Base-by-base conservation (phyloP, 129 eudicot genomes). In the Saposhnikovia divaricata region DNA sequence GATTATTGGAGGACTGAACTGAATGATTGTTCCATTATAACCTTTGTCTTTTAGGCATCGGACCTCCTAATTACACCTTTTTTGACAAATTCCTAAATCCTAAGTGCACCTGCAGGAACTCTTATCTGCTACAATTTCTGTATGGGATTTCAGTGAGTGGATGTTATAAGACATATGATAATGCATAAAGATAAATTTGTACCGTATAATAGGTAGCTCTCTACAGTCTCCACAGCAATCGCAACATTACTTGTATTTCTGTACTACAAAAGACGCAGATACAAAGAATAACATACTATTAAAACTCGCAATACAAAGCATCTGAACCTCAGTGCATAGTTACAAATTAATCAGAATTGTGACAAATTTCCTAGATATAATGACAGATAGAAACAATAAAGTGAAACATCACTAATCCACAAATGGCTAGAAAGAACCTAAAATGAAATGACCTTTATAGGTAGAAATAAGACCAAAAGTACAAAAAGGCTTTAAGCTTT, bases 321-420 rank as follows among this genome's bases (percentile, higher is more conserved):
- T 40, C 40, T 70, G 9, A 40, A 23, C 73, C 71, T n/a, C 25
- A 44, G 16, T 6, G 9, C 15, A 38, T 53, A 77, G 1, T 9
- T 21, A 34, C 18, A 37, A 51, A 51, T 53, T 6, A 38, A 51
- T 55, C n/a, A 34, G 5, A 51, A 51, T 8, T 9, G 9, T 4
- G 5, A 34, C 44, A 5, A 43, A 5, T 38, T 39, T 25, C 6
- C 25, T 27, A 45, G 46, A n/a, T 38, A 55, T 46, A 53, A 77
- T 38, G 75, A 72, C 47, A 18, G 61, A 39, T 59, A 51, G 79
- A 77, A 48, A 37, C 31, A 25, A 72, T 72, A 74, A 42, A 74
- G 55, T 68, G 42, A 34, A 5, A 68, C 37, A 4, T 31, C 27
- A 31, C 23, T 68, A 68, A 31, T 25, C 69, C 69, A 68, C 37